Evolutionary conservation across 495 filamentous ascomycete genomes (phyloP).

Genomic region (Bryoglossum gracile): DNA sequence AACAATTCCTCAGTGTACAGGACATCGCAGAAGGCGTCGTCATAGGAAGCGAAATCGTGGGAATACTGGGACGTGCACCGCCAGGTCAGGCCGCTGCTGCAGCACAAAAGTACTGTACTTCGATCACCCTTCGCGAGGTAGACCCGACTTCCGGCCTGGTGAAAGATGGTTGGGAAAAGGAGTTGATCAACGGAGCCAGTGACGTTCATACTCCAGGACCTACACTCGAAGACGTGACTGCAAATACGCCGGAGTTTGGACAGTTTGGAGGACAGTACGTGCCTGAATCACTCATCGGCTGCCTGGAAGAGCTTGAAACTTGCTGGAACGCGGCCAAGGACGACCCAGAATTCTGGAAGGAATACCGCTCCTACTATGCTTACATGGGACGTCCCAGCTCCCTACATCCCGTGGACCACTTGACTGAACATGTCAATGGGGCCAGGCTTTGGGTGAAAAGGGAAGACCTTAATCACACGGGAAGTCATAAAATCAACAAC

Average conservation of each 20-base stretch:
- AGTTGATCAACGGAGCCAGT: constrained; percentile 49
- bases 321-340: constrained; percentile 80
- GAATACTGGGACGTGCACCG: constrained; percentile 61
- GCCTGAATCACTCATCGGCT: constrained; percentile 96
- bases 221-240: too few species aligned
- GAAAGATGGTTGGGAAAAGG: constrained; percentile 55
- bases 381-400: constrained; percentile 95
- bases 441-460: constrained; percentile 94
- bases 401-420: constrained; percentile 76
- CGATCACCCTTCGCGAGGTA: constrained; percentile 58
- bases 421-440: constrained; percentile 82
- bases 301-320: constrained; percentile 77
- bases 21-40: constrained; percentile 88
- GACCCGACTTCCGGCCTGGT: constrained; percentile 41
- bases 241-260: too few species aligned
- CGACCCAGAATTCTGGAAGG: constrained; percentile 92
- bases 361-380: constrained; percentile 91
- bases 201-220: constrained; percentile 51
- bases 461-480: constrained; percentile 84
- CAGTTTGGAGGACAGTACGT: constrained; percentile 99
- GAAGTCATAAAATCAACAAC: constrained; percentile 92
- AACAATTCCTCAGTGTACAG: constrained; percentile 83
- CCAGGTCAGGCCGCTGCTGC: constrained; percentile 63
- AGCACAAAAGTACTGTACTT: constrained; percentile 79
- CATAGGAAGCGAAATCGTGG: constrained; percentile 81